Conservation (phyloP, 176 grass and related monocot species). For the Carex myosuroides region DNA sequence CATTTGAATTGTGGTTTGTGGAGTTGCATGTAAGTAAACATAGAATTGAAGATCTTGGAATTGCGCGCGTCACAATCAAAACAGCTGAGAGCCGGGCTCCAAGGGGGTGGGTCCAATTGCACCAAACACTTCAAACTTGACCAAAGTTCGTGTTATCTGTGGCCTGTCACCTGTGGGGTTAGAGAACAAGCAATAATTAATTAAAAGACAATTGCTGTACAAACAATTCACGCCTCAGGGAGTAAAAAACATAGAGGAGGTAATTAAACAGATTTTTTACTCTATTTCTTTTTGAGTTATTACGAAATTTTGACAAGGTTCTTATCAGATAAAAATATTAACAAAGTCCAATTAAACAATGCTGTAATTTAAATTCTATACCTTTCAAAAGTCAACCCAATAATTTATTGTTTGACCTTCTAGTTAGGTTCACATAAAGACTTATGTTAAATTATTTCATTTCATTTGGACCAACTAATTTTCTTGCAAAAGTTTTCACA, state of each 20-base stretch:
- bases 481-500: not conserved
- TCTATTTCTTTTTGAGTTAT: not conserved
- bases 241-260: too few species aligned
- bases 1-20: not conserved
- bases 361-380: too few species aligned
- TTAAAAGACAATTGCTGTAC: not conserved
- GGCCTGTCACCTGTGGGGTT: not conserved
- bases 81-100: not conserved
- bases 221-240: too few species aligned
- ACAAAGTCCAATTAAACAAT: too few species aligned
- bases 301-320: not conserved
- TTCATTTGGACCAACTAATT: not conserved
- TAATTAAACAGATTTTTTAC: too few species aligned
- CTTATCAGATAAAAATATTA: too few species aligned
- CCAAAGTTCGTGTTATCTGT: not conserved
- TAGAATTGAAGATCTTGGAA: not conserved
- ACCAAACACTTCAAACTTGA: constrained; percentile 13
- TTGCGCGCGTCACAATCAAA: constrained; percentile 12
- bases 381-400: too few species aligned
- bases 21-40: not conserved
- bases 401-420: too few species aligned
- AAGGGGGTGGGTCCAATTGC: not conserved
- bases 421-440: too few species aligned
- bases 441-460: not conserved
- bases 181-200: not conserved